Evolutionary conservation across 225 moss, liverwort and hornwort genomes (phyloP).

Genomic region (Bryum argenteum): DNA sequence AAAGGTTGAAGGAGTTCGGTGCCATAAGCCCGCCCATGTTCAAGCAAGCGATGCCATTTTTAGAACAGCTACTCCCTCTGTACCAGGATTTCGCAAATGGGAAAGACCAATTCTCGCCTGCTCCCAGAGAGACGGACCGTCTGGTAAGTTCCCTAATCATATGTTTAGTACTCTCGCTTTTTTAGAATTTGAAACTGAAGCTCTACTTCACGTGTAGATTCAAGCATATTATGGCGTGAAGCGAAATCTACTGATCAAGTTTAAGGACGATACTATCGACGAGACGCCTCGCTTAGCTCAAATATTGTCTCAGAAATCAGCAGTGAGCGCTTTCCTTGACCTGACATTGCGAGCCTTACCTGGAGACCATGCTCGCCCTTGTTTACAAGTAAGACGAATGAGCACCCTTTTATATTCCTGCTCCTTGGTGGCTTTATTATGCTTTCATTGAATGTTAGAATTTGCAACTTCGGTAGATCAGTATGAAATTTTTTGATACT

Average conservation of each 20-base stretch:
- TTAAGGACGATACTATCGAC: conserved; percentile 80
- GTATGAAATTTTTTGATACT: too few relatives aligned
- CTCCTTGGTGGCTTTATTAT: too few relatives aligned
- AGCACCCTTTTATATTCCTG: not conserved
- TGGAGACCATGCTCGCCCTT: conserved; percentile 84
- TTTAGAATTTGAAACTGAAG: conserved; percentile 15
- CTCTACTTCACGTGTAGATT: conserved; percentile 46
- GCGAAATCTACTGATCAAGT: conserved; percentile 76
- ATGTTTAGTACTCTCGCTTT: not conserved
- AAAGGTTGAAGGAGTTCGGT: conserved; percentile 68
- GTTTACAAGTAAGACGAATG: conserved; percentile 62
- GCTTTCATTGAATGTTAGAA: too few relatives aligned
- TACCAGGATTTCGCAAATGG: conserved; percentile 78
- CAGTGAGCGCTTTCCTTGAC: conserved; percentile 73
- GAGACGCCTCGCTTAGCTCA: conserved; percentile 80
- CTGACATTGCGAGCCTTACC: conserved; percentile 77
- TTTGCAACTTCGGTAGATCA: too few relatives aligned
- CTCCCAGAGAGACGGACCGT: conserved; percentile 75
- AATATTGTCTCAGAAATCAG: conserved; percentile 63
- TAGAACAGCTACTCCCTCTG: conserved; percentile 83
- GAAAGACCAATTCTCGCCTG: conserved; percentile 70
- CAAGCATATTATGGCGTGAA: conserved; percentile 83
- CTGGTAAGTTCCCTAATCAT: conserved; percentile 44
- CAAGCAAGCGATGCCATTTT: conserved; percentile 80
- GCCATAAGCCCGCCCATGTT: conserved; percentile 74